Evolutionary conservation across 2,329 filamentous ascomycete genomes (phyloP).

Genomic region (Penicillium polonicum): DNA sequence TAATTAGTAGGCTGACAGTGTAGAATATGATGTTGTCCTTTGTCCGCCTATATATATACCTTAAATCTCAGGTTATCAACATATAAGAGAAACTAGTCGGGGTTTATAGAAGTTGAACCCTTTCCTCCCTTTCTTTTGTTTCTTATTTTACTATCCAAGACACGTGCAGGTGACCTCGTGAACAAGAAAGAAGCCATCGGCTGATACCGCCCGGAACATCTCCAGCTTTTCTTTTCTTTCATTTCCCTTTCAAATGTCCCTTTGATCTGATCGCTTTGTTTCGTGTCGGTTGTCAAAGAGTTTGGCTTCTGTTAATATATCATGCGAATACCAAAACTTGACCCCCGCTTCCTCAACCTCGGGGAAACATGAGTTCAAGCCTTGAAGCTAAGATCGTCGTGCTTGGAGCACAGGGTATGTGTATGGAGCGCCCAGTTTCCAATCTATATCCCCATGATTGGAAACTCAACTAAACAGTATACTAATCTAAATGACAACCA

Average conservation of each 20-base stretch:
- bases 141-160: not conserved
- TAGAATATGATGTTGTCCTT: not conserved
- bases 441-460: not conserved
- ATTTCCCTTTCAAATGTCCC: not conserved
- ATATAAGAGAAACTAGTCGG: not conserved
- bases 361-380: conserved; percentile 46
- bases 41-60: not conserved
- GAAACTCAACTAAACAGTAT: not conserved
- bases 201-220: conserved; percentile 1
- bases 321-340: conserved; percentile 32
- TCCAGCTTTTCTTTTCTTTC: not conserved
- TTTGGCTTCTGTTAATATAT: conserved; percentile 16
- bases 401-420: conserved; percentile 50
- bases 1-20: not conserved
- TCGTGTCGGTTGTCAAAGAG: not conserved
- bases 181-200: not conserved
- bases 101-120: not conserved
- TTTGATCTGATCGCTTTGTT: not conserved
- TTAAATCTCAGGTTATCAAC: conserved; percentile 2
- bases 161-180: conserved; percentile 1
- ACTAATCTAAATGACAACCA: conserved; percentile 20
- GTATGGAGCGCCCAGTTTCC: not conserved
- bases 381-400: conserved; percentile 56
- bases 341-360: conserved; percentile 29
- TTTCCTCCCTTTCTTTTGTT: not conserved